A percentile compares a stretch with the other conserved stretches of the same genome.
phyloP scores from a whole-genome alignment of 805 yeast genomes.

The Metahyphopichia silvanorum region DNA sequence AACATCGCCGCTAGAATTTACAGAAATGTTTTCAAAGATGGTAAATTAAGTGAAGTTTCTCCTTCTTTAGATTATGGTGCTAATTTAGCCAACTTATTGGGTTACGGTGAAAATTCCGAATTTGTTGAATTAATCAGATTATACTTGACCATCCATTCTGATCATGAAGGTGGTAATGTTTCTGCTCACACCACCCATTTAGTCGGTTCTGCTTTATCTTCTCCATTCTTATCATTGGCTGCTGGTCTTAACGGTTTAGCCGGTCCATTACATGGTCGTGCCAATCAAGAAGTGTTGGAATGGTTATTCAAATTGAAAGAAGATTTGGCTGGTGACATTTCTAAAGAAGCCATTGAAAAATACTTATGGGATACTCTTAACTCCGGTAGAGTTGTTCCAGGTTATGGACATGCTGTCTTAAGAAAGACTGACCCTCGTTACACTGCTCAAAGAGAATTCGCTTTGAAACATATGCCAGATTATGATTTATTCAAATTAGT shows the following conservation, averaged over 20 bases:
- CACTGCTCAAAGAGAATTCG: conserved; percentile 70
- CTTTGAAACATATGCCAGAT: conserved; percentile 55
- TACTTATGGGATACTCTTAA: conserved; percentile 71
- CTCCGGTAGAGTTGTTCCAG: conserved; percentile 78
- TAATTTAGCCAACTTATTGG: conserved; percentile 64
- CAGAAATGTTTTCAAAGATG: conserved; percentile 57
- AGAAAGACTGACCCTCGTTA: conserved; percentile 82
- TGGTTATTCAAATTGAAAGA: conserved; percentile 66
- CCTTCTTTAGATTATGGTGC: conserved; percentile 64
- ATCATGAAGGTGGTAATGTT: conserved; percentile 84
- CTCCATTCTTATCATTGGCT: conserved; percentile 70
- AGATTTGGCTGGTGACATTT: conserved; percentile 58
- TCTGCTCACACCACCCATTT: conserved; percentile 80
- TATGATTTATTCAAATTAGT: conserved; percentile 68
- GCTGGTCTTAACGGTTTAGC: conserved; percentile 84
- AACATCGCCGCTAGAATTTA: conserved; percentile 72
- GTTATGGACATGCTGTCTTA: conserved; percentile 85
- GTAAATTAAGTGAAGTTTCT: conserved; percentile 55
- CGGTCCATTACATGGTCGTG: conserved; percentile 84
- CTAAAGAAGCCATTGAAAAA: conserved; percentile 54
- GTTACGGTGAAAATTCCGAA: conserved; percentile 53
- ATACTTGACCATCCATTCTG: conserved; percentile 73
- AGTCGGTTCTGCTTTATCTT: conserved; percentile 78
- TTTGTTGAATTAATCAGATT: conserved; percentile 70
- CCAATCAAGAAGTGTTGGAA: conserved; percentile 80